Base-by-base conservation (phyloP, 495 filamentous ascomycete genomes). In the Paragyromitra xinjiangensis region DNA sequence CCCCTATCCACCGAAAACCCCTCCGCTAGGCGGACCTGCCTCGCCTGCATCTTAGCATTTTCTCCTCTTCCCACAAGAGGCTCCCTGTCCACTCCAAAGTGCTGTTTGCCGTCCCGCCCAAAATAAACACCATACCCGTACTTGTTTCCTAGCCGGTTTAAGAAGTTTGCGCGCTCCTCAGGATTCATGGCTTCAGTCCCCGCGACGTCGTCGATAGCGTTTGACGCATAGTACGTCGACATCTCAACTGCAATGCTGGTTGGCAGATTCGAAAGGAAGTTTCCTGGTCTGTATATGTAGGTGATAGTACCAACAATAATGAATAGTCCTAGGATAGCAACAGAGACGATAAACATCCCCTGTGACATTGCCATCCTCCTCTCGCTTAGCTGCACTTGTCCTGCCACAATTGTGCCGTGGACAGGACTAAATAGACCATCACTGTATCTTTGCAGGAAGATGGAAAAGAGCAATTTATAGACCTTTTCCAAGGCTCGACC, bases 41-140 rank as follows among this genome's bases (percentile, higher is more conserved):
- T 69, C 50, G 50, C 66, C 34, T 53, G 45, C 64, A 67, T 55
- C 16, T 67, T 67, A 16, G 34, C 64, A 22, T 69, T 56, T 4
- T 16, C 51, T 22, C 68, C 55, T 12, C 68, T 29, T 3, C 55
- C 55, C 4, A 71, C 26, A 14, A 71, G 42, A 7, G 68, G 68
- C 19, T 71, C 68, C 42, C 70, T 64, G 42, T 77, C 58, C n/a
- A 77, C 59, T 19, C 69, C 48, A 48, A 64, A 63, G 39, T 77
- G 59, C 29, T 65, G 22, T 26, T 67, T 77, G 48, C 59, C 39
- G 44, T 67, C 74, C 16, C 22, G 22, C 45, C 68, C 68, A 37
- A 64, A 16, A 48, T 63, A 77, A 37, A 34, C 34, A 1, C 77
- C 73, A 58, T 76, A 76, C 0, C 77, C 50, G n/a, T 76, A 78